Evolutionary conservation across 2,329 filamentous ascomycete genomes (phyloP).

Genomic region (Colletotrichum sublineola): DNA sequence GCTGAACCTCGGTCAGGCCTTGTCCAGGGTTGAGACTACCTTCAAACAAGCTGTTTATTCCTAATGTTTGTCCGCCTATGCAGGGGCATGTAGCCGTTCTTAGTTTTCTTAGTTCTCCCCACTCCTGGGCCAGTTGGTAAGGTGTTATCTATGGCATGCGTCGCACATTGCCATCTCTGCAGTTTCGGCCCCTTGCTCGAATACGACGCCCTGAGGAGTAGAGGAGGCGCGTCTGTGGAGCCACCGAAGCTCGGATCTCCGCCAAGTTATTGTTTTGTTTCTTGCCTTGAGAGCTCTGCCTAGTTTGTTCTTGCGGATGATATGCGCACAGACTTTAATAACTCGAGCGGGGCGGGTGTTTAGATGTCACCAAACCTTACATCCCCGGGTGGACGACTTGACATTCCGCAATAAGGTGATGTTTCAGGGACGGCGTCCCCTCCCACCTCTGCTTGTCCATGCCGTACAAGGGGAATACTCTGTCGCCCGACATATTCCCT

Average conservation of each 20-base stretch:
- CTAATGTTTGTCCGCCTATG: no score
- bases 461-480: not conserved
- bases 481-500: not conserved
- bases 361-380: no score
- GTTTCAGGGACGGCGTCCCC: not conserved
- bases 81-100: no score
- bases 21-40: no score
- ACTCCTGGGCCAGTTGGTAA: no score
- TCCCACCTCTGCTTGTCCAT: slow-evolving; percentile 78
- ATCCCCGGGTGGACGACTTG: not conserved
- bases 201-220: not conserved
- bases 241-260: not conserved
- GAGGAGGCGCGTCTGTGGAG: not conserved
- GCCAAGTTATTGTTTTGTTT: not conserved
- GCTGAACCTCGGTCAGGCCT: no score
- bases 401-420: not conserved
- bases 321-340: not conserved
- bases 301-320: not conserved
- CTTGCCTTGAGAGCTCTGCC: not conserved
- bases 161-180: not conserved
- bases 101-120: no score
- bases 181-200: not conserved
- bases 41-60: no score
- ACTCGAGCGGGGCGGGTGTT: not conserved
- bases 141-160: no score